phyloP scores from a whole-genome alignment of 495 filamentous ascomycete genomes.

The Aspergillus mulundensis region DNA sequence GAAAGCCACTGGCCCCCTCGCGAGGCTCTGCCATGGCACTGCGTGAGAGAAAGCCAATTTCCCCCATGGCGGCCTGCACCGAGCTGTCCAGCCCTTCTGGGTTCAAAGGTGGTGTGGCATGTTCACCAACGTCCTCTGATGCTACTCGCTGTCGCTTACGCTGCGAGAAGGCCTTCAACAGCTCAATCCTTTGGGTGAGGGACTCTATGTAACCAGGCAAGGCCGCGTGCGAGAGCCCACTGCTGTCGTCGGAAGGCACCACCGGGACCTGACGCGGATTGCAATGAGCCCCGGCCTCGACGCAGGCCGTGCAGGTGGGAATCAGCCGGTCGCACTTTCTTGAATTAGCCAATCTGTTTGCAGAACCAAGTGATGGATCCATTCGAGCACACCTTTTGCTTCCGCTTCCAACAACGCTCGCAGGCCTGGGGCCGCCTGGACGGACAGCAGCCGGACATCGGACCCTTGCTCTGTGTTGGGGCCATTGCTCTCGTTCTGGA shows the following conservation, averaged over 20 bases:
- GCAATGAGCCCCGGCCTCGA: conserved; percentile 14
- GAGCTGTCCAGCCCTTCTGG: neutral
- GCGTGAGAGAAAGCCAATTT: conserved; percentile 27
- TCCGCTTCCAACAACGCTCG: conserved; percentile 31
- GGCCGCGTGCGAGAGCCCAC: conserved; percentile 25
- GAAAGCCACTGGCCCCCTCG: conserved; percentile 18
- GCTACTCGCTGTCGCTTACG: conserved; percentile 11
- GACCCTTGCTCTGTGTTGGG: neutral
- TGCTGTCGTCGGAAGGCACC: conserved; percentile 16
- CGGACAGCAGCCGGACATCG: neutral
- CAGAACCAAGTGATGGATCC: neutral
- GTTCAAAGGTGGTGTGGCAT: neutral
- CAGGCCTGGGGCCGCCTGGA: conserved; percentile 19
- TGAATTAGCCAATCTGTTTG: neutral
- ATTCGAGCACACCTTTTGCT: conserved; percentile 24
- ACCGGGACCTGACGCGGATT: conserved; percentile 18
- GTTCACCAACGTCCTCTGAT: neutral
- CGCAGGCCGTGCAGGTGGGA: conserved; percentile 23
- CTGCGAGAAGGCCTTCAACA: conserved; percentile 11
- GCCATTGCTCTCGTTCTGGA: no score
- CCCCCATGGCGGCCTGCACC: conserved; percentile 25
- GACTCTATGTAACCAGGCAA: conserved; percentile 23
- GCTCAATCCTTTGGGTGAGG: conserved; percentile 22
- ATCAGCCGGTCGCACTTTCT: conserved; percentile 24
- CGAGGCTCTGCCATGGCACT: conserved; percentile 31